Percentiles rank a stretch among this genome's conserved stretches.
These are phyloP conservation scores for Colletotrichum filicis DNA, from an alignment of 2,329 filamentous ascomycete genomes.

Conservation along the genomic window DNA sequence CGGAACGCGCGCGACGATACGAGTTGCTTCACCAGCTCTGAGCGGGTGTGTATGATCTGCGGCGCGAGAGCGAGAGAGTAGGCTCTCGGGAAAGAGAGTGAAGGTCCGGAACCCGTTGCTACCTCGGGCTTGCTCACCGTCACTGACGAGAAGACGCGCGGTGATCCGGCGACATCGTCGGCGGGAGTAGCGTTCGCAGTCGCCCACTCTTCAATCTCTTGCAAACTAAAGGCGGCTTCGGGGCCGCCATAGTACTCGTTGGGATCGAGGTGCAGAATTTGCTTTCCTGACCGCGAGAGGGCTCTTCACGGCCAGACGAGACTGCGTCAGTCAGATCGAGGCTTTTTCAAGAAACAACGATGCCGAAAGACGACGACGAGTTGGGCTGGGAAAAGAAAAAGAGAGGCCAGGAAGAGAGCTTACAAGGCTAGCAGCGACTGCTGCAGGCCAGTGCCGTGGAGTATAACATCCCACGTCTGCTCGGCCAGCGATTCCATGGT, in stretches of 20 bases:
- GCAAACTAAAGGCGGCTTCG: slow-evolving; percentile 86
- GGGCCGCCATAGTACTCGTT: slow-evolving; percentile 89
- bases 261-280: slow-evolving; percentile 87
- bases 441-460: slow-evolving; percentile 81
- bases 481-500: slow-evolving; percentile 80
- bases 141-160: slow-evolving; percentile 48
- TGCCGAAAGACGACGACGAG: slow-evolving; percentile 10
- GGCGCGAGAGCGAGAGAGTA: slow-evolving; percentile 89
- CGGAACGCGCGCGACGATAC: slow-evolving; percentile 91
- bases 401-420: slow-evolving; percentile 51
- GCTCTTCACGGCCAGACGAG: slow-evolving; percentile 70
- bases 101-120: slow-evolving; percentile 36
- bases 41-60: slow-evolving; percentile 86
- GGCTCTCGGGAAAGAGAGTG: slow-evolving; percentile 72
- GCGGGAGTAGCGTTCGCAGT: slow-evolving; percentile 46
- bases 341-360: slow-evolving; percentile 36
- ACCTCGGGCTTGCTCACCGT: slow-evolving; percentile 49
- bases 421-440: slow-evolving; percentile 86
- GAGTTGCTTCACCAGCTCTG: slow-evolving; percentile 79
- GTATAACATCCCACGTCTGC: slow-evolving; percentile 82
- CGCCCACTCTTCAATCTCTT: slow-evolving; percentile 84
- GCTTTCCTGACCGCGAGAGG: slow-evolving; percentile 91
- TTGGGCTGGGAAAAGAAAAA: slow-evolving; percentile 30
- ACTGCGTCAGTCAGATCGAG: slow-evolving; percentile 79
- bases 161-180: slow-evolving; percentile 38